Percentiles rank a stretch among this genome's conserved stretches.
phyloP scores from a whole-genome alignment of 805 yeast genomes.

The Nakazawaea anatomiae region DNA sequence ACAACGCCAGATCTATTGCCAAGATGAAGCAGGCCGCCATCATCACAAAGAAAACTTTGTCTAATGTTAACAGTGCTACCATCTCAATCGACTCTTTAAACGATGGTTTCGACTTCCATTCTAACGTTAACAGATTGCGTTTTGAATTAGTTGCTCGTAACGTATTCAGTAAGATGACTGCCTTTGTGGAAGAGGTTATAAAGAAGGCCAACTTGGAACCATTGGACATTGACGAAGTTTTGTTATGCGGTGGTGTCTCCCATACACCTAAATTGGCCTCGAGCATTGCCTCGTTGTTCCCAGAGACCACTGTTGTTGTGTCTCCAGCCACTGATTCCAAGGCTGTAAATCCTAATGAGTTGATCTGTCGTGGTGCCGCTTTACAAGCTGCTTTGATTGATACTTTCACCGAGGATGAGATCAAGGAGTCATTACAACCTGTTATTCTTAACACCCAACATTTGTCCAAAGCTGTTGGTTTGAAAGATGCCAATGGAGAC shows the following conservation, averaged over 20 bases:
- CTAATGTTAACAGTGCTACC: conserved; percentile 82
- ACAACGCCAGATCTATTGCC: conserved; percentile 78
- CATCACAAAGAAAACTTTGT: conserved; percentile 82
- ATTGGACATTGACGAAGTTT: conserved; percentile 84
- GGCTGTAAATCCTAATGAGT: conserved; percentile 83
- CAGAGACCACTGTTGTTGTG: conserved; percentile 66
- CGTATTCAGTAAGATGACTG: conserved; percentile 68
- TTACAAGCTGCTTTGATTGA: conserved; percentile 88
- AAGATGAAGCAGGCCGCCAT: conserved; percentile 81
- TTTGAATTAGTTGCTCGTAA: conserved; percentile 82
- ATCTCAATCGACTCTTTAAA: conserved; percentile 93
- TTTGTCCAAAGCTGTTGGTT: conserved; percentile 76
- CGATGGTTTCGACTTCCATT: conserved; percentile 90
- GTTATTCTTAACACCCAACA: conserved; percentile 87
- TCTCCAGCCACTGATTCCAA: conserved; percentile 77
- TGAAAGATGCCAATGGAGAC: conserved; percentile 62
- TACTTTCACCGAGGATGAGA: conserved; percentile 77
- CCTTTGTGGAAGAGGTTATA: conserved; percentile 70
- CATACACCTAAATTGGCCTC: conserved; percentile 87
- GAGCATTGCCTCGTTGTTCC: conserved; percentile 70
- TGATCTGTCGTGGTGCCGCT: conserved; percentile 91
- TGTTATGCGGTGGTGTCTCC: conserved; percentile 91
- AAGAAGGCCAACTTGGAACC: conserved; percentile 79
- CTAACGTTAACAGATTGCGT: conserved; percentile 89
- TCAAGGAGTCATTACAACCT: conserved; percentile 75